A percentile compares a stretch with the other conserved stretches of the same genome.
These are phyloP conservation scores for Viola pubescens DNA, from an alignment of 441 rosid genomes.

Conservation along the genomic window DNA sequence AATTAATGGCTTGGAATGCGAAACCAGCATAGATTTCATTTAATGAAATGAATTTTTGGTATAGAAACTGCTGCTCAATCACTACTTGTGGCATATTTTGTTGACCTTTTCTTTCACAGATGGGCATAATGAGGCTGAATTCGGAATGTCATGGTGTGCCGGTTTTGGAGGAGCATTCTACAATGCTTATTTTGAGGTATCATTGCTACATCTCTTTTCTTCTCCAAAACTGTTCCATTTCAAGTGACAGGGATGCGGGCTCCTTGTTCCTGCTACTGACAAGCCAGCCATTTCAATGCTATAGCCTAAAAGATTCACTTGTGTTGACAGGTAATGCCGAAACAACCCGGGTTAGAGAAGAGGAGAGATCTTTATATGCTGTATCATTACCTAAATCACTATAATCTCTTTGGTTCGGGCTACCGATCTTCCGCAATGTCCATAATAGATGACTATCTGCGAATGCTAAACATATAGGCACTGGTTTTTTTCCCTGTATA, in stretches of 20 bases:
- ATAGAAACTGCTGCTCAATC: background rate
- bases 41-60: no score
- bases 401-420: constrained; percentile 84
- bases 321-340: constrained; percentile 63
- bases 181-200: constrained; percentile 69
- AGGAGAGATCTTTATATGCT: constrained; percentile 68
- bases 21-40: background rate
- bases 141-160: constrained; percentile 99
- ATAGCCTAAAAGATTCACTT: no score
- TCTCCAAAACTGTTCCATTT: background rate
- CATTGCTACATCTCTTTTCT: background rate
- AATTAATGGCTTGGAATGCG: background rate
- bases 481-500: no score
- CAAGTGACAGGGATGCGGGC: background rate
- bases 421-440: constrained; percentile 79
- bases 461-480: constrained; percentile 43
- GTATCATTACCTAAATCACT: constrained; percentile 89
- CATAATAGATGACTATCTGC: constrained; percentile 66
- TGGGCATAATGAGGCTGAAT: constrained; percentile 92
- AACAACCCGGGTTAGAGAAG: constrained; percentile 71
- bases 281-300: no score
- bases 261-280: background rate
- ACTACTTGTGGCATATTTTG: background rate
- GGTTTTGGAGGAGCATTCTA: constrained; percentile 82
- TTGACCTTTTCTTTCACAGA: constrained; percentile 26